Conservation (phyloP, 1,139 yeast species). For the Yamadazyma atmosphaerica region DNA sequence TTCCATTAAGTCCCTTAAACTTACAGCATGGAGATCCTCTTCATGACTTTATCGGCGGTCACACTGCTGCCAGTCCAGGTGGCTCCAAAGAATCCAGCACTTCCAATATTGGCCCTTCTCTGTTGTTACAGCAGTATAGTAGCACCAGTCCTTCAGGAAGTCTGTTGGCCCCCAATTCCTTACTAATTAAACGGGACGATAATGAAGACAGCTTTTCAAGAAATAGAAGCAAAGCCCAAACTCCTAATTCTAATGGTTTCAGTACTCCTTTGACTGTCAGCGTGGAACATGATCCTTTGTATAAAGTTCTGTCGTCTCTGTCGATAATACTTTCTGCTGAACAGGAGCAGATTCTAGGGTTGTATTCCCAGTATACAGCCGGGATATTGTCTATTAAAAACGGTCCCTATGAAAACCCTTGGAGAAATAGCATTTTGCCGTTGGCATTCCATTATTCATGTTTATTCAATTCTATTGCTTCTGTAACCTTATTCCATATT, state of each 20-base stretch:
- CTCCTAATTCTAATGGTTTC: background rate
- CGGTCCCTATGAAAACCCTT: slow-evolving; percentile 66
- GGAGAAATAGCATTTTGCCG: slow-evolving; percentile 62
- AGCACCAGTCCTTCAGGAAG: background rate
- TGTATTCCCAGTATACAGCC: slow-evolving; percentile 51
- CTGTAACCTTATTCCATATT: slow-evolving; percentile 66
- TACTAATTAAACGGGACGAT: background rate
- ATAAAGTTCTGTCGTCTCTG: slow-evolving; percentile 5
- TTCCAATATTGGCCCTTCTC: background rate
- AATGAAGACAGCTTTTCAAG: background rate
- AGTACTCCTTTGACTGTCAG: slow-evolving; percentile 7
- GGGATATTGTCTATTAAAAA: slow-evolving; percentile 63
- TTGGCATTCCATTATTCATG: slow-evolving; percentile 54
- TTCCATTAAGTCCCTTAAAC: slow-evolving; percentile 36
- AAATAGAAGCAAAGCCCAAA: background rate
- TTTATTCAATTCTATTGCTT: slow-evolving; percentile 59
- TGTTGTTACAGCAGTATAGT: background rate
- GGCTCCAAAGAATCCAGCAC: background rate
- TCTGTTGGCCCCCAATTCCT: background rate
- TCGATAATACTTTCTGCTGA: slow-evolving; percentile 18
- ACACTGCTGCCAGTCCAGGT: background rate
- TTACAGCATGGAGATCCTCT: slow-evolving; percentile 17
- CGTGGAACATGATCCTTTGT: slow-evolving; percentile 7
- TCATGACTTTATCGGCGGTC: slow-evolving; percentile 8
- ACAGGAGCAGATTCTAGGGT: slow-evolving; percentile 35